phyloP scores from a whole-genome alignment of 257 asterid genomes.

The Fraxinus pennsylvanica region DNA sequence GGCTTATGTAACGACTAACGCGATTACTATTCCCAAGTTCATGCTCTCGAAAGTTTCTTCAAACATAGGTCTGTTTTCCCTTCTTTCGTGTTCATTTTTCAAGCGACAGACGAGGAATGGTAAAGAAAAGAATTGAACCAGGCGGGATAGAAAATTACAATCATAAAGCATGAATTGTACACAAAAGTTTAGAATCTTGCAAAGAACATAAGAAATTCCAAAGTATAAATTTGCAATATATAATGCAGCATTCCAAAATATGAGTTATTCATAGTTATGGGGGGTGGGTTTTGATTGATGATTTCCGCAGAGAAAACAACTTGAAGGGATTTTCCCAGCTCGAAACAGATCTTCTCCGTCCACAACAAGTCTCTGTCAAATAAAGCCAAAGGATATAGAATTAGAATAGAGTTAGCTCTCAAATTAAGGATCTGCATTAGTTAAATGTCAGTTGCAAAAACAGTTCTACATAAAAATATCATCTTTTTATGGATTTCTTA shows the following conservation, averaged over 20 bases:
- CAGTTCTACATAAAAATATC: background rate
- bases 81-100: background rate
- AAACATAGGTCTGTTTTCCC: background rate
- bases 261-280: slow-evolving; percentile 1
- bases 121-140: background rate
- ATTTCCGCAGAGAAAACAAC: slow-evolving; percentile 13
- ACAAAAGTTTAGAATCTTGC: slow-evolving; percentile 14
- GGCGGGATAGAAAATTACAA: background rate
- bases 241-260: background rate
- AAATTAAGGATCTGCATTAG: background rate
- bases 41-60: too few relatives aligned
- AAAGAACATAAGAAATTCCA: slow-evolving; percentile 19
- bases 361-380: slow-evolving; percentile 15
- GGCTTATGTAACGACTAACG: background rate
- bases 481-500: background rate
- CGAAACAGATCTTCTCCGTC: slow-evolving; percentile 20
- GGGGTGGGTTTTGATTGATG: background rate
- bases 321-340: slow-evolving; percentile 24
- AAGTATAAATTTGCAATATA: background rate
- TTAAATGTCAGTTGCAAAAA: too few relatives aligned
- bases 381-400: background rate
- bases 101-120: background rate
- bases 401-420: background rate
- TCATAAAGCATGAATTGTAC: background rate
- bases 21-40: background rate